Percentiles rank a stretch among this genome's conserved stretches.
Evolutionary conservation across 345 rosid genomes (phyloP).

Genomic region (Populus nigra): DNA sequence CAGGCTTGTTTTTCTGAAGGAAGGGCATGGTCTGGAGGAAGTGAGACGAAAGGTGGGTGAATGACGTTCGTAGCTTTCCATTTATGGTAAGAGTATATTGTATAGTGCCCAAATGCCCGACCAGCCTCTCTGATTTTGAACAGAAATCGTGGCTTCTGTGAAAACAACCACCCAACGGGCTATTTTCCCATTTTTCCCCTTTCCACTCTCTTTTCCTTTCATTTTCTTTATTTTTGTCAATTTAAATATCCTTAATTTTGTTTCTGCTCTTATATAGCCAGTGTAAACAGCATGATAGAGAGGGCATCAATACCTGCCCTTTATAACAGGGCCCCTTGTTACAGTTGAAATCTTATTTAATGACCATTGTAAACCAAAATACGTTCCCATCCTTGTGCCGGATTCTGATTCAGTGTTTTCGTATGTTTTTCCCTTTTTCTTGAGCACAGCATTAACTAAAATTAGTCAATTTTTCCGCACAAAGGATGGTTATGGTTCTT

Average conservation of each 20-base stretch:
- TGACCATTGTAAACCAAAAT: constrained; percentile 34
- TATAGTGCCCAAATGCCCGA: constrained; percentile 20
- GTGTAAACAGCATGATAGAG: constrained; percentile 25
- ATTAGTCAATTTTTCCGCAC: not conserved
- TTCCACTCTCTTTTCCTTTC: constrained; percentile 14
- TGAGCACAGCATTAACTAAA: not conserved
- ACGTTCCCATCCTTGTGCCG: not conserved
- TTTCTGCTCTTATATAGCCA: not conserved
- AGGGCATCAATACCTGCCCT: constrained; percentile 38
- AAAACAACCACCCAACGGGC: constrained; percentile 5
- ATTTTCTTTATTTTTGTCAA: constrained; percentile 2
- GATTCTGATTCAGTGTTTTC: too few relatives aligned
- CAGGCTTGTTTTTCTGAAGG: constrained; percentile 14
- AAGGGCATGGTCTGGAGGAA: not conserved
- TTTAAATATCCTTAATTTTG: not conserved
- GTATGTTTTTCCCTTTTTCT: too few relatives aligned
- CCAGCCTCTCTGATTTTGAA: constrained; percentile 25
- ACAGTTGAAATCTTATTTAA: constrained; percentile 22
- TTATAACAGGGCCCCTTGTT: constrained; percentile 27
- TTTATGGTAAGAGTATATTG: constrained; percentile 19
- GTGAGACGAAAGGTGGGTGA: constrained; percentile 7
- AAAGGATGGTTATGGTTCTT: not conserved
- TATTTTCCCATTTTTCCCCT: not conserved
- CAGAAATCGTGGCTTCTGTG: constrained; percentile 30
- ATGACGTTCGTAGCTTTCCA: not conserved